Evolutionary conservation across 2,329 filamentous ascomycete species (phyloP).

Genomic region (Aspergillus sp.): DNA sequence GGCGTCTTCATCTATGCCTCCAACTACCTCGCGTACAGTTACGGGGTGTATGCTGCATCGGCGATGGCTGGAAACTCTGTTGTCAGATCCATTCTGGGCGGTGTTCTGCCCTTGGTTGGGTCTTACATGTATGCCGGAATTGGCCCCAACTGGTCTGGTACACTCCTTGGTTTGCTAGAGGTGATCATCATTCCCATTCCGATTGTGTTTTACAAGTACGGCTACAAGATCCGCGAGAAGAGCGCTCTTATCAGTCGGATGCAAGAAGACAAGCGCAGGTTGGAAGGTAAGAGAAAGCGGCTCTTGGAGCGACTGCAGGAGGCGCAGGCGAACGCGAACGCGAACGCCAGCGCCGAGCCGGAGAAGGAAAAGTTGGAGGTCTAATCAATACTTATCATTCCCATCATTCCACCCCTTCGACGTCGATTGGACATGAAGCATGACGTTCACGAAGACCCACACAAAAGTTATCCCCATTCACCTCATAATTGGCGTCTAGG

Average conservation of each 20-base stretch:
- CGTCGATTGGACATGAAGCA: neutral
- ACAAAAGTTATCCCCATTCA: conserved; percentile 3
- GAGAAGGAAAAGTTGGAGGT: conserved; percentile 20
- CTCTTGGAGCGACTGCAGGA: conserved; percentile 15
- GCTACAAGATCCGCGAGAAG: conserved; percentile 56
- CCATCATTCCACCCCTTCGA: neutral
- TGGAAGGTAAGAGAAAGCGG: conserved; percentile 42
- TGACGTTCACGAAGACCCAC: neutral
- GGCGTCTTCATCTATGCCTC: conserved; percentile 78
- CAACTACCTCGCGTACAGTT: conserved; percentile 77
- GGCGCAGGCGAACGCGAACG: neutral
- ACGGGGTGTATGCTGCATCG: conserved; percentile 78
- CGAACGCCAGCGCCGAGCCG: conserved; percentile 2
- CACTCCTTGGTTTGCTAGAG: conserved; percentile 71
- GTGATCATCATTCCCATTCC: conserved; percentile 75
- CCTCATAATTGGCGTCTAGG: conserved; percentile 1
- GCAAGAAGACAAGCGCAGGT: conserved; percentile 51
- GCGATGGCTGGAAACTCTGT: conserved; percentile 80
- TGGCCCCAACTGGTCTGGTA: conserved; percentile 76
- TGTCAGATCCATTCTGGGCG: conserved; percentile 70
- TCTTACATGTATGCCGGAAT: conserved; percentile 68
- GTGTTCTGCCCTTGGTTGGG: conserved; percentile 73
- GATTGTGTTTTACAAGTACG: conserved; percentile 69
- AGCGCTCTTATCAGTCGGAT: conserved; percentile 58
- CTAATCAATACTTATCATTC: conserved; percentile 8